A percentile compares a stretch with the other conserved stretches of the same genome.
phyloP scores from a whole-genome alignment of 257 asterid species.

The Nicotiana obtusifolia region DNA sequence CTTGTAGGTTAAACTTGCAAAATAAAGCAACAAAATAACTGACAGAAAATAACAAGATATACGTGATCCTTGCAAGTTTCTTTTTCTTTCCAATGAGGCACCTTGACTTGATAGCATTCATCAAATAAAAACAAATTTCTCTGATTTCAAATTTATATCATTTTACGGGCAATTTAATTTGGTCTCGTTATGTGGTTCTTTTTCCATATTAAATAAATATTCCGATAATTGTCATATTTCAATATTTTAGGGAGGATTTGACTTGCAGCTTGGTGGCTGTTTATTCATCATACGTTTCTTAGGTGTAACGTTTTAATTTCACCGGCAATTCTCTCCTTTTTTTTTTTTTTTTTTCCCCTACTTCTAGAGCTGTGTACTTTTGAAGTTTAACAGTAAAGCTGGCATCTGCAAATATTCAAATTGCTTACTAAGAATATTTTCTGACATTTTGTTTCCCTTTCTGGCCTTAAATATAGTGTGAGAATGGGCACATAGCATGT shows the following conservation, averaged over 20 bases:
- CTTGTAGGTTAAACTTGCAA: neutral
- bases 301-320: neutral
- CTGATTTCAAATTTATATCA: no score
- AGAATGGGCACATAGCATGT: conserved; percentile 80
- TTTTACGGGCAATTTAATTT: neutral
- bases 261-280: neutral
- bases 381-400: neutral
- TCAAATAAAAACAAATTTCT: no score
- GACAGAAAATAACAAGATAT: neutral
- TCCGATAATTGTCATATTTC: neutral
- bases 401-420: neutral
- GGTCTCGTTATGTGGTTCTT: neutral
- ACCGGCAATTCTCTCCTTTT: no score
- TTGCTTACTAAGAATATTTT: neutral
- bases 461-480: conserved; percentile 42
- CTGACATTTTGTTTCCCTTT: conserved; percentile 18
- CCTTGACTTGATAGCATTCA: no score
- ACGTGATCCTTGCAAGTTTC: neutral
- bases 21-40: neutral
- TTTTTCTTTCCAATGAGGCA: no score
- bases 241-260: neutral
- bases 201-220: neutral
- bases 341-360: neutral
- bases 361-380: neutral
- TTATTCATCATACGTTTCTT: no score